Conservation (phyloP, 2,329 filamentous ascomycete species). For the Aspergillus hiratsukae region DNA sequence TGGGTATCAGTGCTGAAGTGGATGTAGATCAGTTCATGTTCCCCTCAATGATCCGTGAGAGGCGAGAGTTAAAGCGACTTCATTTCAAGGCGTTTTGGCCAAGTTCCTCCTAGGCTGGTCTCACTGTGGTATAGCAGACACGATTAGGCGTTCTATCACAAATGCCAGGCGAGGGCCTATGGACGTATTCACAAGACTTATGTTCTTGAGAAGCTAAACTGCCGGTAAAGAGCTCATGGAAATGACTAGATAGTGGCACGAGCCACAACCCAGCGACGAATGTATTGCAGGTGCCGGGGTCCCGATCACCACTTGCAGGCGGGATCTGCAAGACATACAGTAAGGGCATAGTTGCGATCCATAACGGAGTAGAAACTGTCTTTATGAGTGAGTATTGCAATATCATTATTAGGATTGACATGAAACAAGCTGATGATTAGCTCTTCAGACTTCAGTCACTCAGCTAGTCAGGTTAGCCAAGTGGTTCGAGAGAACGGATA, state of each 20-base stretch:
- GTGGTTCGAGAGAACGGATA: not conserved
- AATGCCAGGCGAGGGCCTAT: not conserved
- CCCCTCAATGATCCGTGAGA: not conserved
- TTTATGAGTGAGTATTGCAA: not conserved
- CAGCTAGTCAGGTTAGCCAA: conserved; percentile 1
- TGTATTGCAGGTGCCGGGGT: not conserved
- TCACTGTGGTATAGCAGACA: not conserved
- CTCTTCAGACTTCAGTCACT: not conserved
- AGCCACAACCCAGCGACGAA: not conserved
- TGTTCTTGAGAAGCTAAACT: not conserved
- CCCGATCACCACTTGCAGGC: not conserved
- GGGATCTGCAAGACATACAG: not conserved
- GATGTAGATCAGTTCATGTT: not conserved
- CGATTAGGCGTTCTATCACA: not conserved
- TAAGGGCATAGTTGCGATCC: not conserved
- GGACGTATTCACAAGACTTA: not conserved
- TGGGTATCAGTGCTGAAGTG: not conserved
- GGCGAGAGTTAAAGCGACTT: not conserved
- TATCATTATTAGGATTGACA: not conserved
- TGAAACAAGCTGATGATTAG: not conserved
- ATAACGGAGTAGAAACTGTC: not conserved
- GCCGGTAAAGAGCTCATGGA: not conserved
- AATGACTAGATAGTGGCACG: not conserved
- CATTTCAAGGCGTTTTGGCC: not conserved
- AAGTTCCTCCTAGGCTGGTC: no score